These are phyloP conservation scores for Coprinellus aureogranulatus DNA, from an alignment of 768 basidiomycete species.

Conservation along the genomic window DNA sequence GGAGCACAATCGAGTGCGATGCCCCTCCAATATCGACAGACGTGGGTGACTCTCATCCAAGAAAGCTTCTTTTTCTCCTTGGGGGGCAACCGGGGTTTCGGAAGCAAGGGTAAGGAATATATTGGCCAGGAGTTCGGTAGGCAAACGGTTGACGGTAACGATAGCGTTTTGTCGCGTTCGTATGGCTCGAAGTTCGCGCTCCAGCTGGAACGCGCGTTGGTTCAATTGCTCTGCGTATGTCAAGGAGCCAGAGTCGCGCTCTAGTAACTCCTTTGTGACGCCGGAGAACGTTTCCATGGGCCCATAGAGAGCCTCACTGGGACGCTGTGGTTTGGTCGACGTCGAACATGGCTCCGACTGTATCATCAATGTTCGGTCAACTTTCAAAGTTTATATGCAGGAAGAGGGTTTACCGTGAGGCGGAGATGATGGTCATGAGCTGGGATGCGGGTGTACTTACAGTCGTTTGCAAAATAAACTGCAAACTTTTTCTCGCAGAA, in stretches of 20 bases:
- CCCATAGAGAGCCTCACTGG: too few species aligned
- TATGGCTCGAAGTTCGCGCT: neutral
- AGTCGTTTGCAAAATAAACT: too few species aligned
- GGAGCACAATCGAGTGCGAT: neutral
- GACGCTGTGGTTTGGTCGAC: too few species aligned
- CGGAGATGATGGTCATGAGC: too few species aligned
- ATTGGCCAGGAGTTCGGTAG: neutral
- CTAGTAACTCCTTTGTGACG: neutral
- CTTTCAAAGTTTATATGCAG: too few species aligned
- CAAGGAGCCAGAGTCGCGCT: neutral
- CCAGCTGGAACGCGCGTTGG: neutral
- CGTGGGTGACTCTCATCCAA: neutral
- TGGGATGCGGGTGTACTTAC: too few species aligned
- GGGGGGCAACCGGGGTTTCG: too few species aligned
- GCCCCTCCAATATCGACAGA: neutral
- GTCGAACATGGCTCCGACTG: too few species aligned
- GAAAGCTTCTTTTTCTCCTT: neutral
- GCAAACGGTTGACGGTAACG: neutral
- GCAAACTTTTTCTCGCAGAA: too few species aligned
- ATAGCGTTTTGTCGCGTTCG: neutral
- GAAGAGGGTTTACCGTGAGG: too few species aligned
- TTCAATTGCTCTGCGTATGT: neutral
- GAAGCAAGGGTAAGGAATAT: neutral
- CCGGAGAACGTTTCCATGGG: neutral
- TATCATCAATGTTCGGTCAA: too few species aligned